Percentiles rank a stretch among this genome's conserved stretches.
phyloP scores from a whole-genome alignment of 2,329 filamentous ascomycete genomes.

The Alternaria burnsii region DNA sequence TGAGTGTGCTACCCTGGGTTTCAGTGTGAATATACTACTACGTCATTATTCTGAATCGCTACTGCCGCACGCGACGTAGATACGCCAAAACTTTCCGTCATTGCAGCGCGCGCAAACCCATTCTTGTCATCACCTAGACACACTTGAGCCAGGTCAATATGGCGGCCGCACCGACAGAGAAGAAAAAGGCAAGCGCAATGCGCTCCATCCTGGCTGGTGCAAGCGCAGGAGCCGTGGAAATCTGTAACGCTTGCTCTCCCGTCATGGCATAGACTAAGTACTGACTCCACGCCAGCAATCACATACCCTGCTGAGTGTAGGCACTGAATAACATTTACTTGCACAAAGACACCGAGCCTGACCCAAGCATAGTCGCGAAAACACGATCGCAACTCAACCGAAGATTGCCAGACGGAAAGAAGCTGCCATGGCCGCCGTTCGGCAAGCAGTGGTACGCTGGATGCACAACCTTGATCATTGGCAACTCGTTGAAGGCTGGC shows the following conservation, averaged over 20 bases:
- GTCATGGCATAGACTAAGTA: neutral
- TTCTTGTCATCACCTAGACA: neutral
- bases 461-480: slow-evolving; percentile 95
- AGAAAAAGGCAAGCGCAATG: slow-evolving; percentile 73
- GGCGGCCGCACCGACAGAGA: slow-evolving; percentile 43
- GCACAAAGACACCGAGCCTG: slow-evolving; percentile 15
- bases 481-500: slow-evolving; percentile 95
- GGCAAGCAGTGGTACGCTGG: slow-evolving; percentile 96
- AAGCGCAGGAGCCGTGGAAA: slow-evolving; percentile 93
- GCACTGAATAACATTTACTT: slow-evolving; percentile 29
- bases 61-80: slow-evolving; percentile 14
- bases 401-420: slow-evolving; percentile 79
- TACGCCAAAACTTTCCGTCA: slow-evolving; percentile 12
- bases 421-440: slow-evolving; percentile 94
- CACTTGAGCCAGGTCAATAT: slow-evolving; percentile 20
- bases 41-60: slow-evolving; percentile 22
- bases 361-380: slow-evolving; percentile 75
- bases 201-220: slow-evolving; percentile 92
- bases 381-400: slow-evolving; percentile 93
- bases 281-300: slow-evolving; percentile 67
- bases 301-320: slow-evolving; percentile 94
- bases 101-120: slow-evolving; percentile 7
- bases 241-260: slow-evolving; percentile 65
- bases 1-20: neutral
- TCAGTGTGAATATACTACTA: slow-evolving; percentile 1